phyloP scores from a whole-genome alignment of 2,329 filamentous ascomycete species.

The Didymella exigua region DNA sequence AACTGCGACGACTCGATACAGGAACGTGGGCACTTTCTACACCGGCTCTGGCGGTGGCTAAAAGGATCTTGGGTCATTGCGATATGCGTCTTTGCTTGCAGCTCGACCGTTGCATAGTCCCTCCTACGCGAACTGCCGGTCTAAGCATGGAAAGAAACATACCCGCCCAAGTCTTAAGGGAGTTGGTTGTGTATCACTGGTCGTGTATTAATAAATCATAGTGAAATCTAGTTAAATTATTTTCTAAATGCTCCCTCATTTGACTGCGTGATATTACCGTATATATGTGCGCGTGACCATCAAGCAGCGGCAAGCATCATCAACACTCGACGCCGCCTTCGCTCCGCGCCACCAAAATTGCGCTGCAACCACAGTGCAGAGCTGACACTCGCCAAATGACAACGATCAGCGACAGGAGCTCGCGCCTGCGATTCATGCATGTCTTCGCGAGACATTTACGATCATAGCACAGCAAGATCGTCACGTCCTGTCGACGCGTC shows the following conservation, averaged over 20 bases:
- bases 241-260: background rate
- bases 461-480: conserved; percentile 1
- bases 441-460: background rate
- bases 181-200: background rate
- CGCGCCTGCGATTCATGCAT: background rate
- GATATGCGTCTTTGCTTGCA: background rate
- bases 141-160: background rate
- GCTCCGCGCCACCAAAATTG: background rate
- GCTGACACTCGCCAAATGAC: background rate
- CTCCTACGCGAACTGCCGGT: background rate
- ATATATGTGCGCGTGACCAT: conserved; percentile 4
- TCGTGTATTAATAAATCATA: background rate
- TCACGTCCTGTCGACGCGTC: conserved; percentile 7
- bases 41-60: background rate
- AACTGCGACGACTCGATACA: conserved; percentile 13
- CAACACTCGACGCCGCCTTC: background rate
- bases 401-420: background rate
- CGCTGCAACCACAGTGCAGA: background rate
- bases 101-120: background rate
- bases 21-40: conserved; percentile 4
- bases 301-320: background rate
- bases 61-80: background rate
- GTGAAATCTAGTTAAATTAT: background rate
- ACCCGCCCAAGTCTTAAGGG: background rate
- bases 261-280: background rate